These are phyloP conservation scores for Colletotrichum eleusines DNA, from an alignment of 2,329 filamentous ascomycete genomes.

Conservation along the genomic window DNA sequence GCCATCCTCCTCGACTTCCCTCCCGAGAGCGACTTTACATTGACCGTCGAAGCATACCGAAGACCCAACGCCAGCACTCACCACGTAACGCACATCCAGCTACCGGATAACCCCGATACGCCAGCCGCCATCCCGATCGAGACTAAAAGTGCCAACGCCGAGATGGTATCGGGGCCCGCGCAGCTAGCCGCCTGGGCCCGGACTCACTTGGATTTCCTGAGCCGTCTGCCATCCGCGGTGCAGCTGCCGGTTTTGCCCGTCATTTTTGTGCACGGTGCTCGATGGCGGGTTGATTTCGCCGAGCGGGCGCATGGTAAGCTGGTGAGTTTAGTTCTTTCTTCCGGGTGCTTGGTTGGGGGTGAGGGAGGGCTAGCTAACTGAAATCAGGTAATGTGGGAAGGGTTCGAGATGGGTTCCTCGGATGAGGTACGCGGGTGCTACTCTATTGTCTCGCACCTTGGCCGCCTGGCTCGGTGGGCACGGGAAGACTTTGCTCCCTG, in stretches of 20 bases:
- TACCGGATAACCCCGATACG: neutral
- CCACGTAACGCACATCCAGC: neutral
- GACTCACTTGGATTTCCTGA: neutral
- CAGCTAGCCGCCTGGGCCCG: slow-evolving; percentile 12
- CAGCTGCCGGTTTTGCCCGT: neutral
- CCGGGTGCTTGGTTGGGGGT: neutral
- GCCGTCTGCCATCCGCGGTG: neutral
- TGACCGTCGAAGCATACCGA: neutral
- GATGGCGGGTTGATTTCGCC: neutral
- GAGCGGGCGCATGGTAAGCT: neutral
- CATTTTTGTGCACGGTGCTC: neutral
- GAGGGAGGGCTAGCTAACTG: neutral
- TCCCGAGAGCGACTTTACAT: neutral
- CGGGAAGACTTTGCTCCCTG: neutral
- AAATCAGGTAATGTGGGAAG: neutral
- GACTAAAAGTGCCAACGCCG: slow-evolving; percentile 13
- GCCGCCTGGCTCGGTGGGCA: neutral
- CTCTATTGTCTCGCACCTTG: neutral
- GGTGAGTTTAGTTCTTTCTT: neutral
- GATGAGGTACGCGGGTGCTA: slow-evolving; percentile 4
- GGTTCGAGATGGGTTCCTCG: neutral
- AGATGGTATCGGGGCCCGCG: neutral
- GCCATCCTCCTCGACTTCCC: neutral
- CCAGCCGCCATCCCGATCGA: neutral
- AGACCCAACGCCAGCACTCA: neutral